Evolutionary conservation across 108 stramenopile species (phyloP).

Genomic region (Skeletonema tropicum): DNA sequence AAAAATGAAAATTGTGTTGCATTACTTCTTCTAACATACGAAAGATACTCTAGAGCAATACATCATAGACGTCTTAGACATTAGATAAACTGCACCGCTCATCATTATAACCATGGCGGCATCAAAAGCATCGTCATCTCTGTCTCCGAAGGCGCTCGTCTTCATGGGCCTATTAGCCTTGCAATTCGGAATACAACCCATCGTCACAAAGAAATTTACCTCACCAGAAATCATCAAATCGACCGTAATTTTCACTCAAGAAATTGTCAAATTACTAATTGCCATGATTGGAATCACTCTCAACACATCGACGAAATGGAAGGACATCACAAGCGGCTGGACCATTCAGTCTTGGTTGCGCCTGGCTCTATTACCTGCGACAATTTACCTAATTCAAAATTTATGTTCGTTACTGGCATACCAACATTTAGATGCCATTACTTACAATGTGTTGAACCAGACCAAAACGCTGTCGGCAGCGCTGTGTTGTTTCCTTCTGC

Average conservation of each 20-base stretch:
- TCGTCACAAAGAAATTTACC: slow-evolving; percentile 75
- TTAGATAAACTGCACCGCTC: too few relatives aligned
- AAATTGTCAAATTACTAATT: slow-evolving; percentile 65
- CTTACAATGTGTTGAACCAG: slow-evolving; percentile 96
- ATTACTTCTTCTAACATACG: too few relatives aligned
- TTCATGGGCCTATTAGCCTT: slow-evolving; percentile 81
- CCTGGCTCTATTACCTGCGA: slow-evolving; percentile 85
- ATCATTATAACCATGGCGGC: background rate
- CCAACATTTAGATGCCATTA: slow-evolving; percentile 90
- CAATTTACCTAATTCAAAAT: slow-evolving; percentile 93
- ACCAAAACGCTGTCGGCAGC: slow-evolving; percentile 95
- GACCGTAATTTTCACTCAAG: slow-evolving; percentile 82
- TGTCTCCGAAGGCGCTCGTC: slow-evolving; percentile 40
- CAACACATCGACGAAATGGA: slow-evolving; percentile 20
- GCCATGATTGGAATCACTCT: slow-evolving; percentile 52
- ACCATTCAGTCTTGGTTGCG: slow-evolving; percentile 61
- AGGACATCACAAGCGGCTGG: slow-evolving; percentile 53
- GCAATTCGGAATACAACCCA: slow-evolving; percentile 93
- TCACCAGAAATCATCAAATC: slow-evolving; percentile 64
- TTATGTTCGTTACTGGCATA: slow-evolving; percentile 86
- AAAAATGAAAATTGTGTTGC: too few relatives aligned
- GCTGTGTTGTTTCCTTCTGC: slow-evolving; percentile 88
- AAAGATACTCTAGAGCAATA: too few relatives aligned
- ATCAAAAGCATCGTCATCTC: slow-evolving; percentile 13
- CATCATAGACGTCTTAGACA: too few relatives aligned